phyloP scores from a whole-genome alignment of 2,329 filamentous ascomycete species.

The Metarhizium anisopliae region DNA sequence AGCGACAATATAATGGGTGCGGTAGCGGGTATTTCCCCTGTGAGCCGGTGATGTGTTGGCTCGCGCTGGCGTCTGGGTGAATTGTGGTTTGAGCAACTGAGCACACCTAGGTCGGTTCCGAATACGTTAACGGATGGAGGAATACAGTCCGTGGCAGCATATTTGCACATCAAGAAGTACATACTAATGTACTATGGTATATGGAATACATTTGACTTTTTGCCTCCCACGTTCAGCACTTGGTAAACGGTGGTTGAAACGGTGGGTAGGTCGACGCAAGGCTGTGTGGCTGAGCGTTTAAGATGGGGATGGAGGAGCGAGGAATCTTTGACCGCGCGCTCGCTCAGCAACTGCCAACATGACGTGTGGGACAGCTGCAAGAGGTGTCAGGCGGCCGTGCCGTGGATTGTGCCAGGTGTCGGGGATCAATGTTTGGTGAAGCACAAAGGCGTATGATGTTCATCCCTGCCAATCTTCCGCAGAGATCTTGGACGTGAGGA shows the following conservation, averaged over 20 bases:
- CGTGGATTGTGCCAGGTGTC: background rate
- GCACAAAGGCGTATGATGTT: background rate
- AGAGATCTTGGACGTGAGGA: background rate
- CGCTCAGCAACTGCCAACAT: background rate
- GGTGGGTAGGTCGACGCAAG: background rate
- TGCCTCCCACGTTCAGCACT: too few species aligned
- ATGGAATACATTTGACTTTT: too few species aligned
- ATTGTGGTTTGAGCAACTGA: too few species aligned
- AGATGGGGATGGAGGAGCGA: background rate
- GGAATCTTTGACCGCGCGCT: background rate
- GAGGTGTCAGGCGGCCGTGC: background rate
- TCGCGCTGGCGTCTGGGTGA: too few species aligned
- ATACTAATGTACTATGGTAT: too few species aligned
- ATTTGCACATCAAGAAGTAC: too few species aligned
- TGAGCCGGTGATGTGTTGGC: too few species aligned
- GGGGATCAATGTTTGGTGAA: background rate
- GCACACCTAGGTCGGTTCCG: too few species aligned
- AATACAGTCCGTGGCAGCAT: too few species aligned
- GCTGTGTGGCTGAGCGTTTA: background rate
- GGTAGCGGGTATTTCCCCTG: too few species aligned
- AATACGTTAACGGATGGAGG: too few species aligned
- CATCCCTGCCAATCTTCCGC: background rate
- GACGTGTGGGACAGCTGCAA: background rate
- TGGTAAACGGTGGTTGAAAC: background rate
- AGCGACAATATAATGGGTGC: too few species aligned